Base-by-base conservation (phyloP, 2,329 filamentous ascomycete genomes). In the Madurella mycetomatis region DNA sequence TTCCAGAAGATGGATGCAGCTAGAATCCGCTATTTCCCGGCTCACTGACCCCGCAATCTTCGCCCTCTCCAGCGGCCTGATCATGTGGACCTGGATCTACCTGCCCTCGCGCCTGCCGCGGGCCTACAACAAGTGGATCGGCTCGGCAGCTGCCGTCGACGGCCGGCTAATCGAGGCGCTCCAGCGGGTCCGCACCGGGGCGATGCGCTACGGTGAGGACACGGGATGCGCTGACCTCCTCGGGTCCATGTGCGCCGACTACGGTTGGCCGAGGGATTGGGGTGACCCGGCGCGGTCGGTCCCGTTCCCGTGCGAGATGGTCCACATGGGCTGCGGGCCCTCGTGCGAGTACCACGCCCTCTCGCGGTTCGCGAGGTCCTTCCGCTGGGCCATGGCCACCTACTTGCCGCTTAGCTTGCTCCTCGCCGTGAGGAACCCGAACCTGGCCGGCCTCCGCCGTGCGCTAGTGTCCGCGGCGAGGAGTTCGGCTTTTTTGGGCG, bases 31-130 rank as follows among this genome's bases (percentile, higher is more conserved):
- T 19, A 60, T 76, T 57, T 72, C 73, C 19, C 68, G 59, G 9
- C 67, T 82, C 39, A 74, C 82, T n/a, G 87, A 92, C 65, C 81
- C 88, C 4, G 71, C 80, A 5, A 72, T 92, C 16, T 95, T 95
- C 68, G 83, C 86, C 43, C 69, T 79, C 34, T 91, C 88, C 17
- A 84, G 82, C 40, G 86, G 85, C 18, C 73, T 89, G 39, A 85
- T 95, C 61, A 95, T 95, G 90, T 92, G 88, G 86, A 81, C 88
- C 16, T 95, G 88, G 88, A 86, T 95, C 67, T 95, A 92, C 72
- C 69, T 76, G 9, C 88, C 90, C 0, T 76, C 82, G 37, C 78
- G 82, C 17, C 78, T 95, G 1, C 90, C 90, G 2, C 77, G 74
- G 30, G 79, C 85, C 41, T 95, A 95, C 72, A 86, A 84, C 64